Evolutionary conservation across 2,329 filamentous ascomycete genomes (phyloP), one percentile per base, ranked within the genome.

Genomic region (Penicillium sp.): DNA sequence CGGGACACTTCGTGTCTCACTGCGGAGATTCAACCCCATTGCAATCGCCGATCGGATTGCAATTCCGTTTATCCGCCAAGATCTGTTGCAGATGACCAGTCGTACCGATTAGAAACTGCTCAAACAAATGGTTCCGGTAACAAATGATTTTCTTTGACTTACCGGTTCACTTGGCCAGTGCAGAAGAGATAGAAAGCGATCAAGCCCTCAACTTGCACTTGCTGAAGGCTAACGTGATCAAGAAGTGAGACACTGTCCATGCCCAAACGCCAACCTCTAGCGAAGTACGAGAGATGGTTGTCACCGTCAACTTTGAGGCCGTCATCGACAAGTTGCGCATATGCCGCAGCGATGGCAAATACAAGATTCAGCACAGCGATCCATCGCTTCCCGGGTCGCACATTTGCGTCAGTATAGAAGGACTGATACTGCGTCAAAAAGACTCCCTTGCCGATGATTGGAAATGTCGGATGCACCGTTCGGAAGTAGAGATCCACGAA

Each of bases 151-250:
- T 5, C 8, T 7, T 8, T 2, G 5, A 35, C 40, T 27, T 12
- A 72, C 71, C 70, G 60, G 45, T 75, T 74, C n/a, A 71, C 60
- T 52, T 74, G 71, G 5, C 67, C 66, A 29, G 61, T 62, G 18
- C 65, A 62, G 40, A 72, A 41, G 5, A 74, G 59, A 49, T 73
- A 73, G 34, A 73, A 70, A 9, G 68, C 64, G 35, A 64, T 63
- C 35, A 74, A 51, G 1, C 68, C 67, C 43, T 71, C 63, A 6
- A 74, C 62, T 51, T 74, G 72, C 26, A 73, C 68, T 48, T 73
- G 68, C 51, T 73, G 69, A 33, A 73, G 55, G 50, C 73, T 69
- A 4, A 69, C 68, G 45, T 70, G 66, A 39, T 68, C 64, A 38
- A 72, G 54, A 27, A 73, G 47, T 1, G 64, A 60, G 34, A 65